These are phyloP conservation scores for Mycena vulgaris DNA, from an alignment of 768 basidiomycete species.

Conservation along the genomic window DNA sequence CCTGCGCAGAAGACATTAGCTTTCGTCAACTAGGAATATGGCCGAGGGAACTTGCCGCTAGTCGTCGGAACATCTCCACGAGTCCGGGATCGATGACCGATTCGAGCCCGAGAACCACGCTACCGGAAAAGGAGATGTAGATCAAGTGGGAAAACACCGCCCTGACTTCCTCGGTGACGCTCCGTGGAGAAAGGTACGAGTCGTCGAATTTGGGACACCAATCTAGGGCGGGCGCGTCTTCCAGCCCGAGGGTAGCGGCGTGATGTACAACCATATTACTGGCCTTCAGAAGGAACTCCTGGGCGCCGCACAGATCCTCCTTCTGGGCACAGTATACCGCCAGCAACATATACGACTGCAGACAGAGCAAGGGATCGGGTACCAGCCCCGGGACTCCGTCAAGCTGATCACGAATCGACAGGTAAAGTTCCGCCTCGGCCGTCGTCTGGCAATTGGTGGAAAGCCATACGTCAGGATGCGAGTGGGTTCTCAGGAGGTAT, in stretches of 20 bases:
- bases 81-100: conserved; percentile 15
- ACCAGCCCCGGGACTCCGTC: neutral
- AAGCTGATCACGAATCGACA: conserved; percentile 11
- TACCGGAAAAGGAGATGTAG: conserved; percentile 3
- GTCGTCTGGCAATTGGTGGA: conserved; percentile 13
- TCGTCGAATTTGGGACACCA: conserved; percentile 27
- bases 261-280: conserved; percentile 13
- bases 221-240: conserved; percentile 3
- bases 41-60: conserved; percentile 10
- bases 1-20: neutral
- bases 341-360: conserved; percentile 27
- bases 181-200: conserved; percentile 32
- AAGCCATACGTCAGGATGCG: conserved; percentile 21
- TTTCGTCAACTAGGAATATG: neutral
- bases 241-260: conserved; percentile 16
- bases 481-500: conserved; percentile 10
- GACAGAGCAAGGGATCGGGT: conserved; percentile 16
- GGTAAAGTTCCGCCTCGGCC: conserved; percentile 19
- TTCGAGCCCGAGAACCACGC: neutral
- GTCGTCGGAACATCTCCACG: conserved; percentile 20
- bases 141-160: conserved; percentile 28
- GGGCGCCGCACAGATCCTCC: conserved; percentile 22
- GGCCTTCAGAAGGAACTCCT: conserved; percentile 24
- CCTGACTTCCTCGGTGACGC: conserved; percentile 21
- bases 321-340: conserved; percentile 26